Percentiles rank a stretch among this genome's conserved stretches.
These are phyloP conservation scores for Torulaspora maleeae DNA, from an alignment of 805 yeast species.

Conservation along the genomic window DNA sequence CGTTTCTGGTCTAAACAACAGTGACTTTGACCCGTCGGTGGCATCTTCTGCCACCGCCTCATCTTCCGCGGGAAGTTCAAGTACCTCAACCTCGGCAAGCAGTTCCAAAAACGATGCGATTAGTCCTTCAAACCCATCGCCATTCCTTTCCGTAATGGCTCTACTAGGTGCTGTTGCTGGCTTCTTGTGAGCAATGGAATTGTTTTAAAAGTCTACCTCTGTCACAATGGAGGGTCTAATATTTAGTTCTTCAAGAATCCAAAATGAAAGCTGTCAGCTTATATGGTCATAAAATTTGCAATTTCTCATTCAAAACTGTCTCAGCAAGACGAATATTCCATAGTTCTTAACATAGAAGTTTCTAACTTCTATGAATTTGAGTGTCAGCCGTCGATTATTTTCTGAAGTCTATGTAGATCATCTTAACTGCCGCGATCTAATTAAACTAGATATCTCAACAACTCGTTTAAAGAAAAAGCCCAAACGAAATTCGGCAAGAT, in stretches of 20 bases:
- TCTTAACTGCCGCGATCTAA: neutral
- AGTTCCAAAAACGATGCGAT: slow-evolving; percentile 3
- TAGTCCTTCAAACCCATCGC: neutral
- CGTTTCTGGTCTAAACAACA: slow-evolving; percentile 23
- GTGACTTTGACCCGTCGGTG: slow-evolving; percentile 12
- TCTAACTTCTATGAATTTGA: too few relatives aligned
- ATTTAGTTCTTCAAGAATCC: neutral
- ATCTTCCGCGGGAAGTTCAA: neutral
- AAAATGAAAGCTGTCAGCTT: too few relatives aligned
- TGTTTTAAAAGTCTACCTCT: neutral
- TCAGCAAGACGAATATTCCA: too few relatives aligned
- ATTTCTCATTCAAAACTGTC: too few relatives aligned
- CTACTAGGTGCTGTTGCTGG: slow-evolving; percentile 5
- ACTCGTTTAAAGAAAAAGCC: neutral
- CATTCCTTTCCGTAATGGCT: slow-evolving; percentile 3
- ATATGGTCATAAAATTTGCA: too few relatives aligned
- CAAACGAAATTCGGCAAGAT: neutral
- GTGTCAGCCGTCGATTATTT: too few relatives aligned
- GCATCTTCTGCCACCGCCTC: slow-evolving; percentile 2
- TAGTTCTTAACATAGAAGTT: too few relatives aligned
- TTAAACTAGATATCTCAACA: neutral
- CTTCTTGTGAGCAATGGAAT: neutral
- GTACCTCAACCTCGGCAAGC: neutral
- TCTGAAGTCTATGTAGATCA: neutral
- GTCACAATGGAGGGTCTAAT: neutral